Conservation (phyloP, 495 filamentous ascomycete genomes). For the Friedmanniomyces simplex region DNA sequence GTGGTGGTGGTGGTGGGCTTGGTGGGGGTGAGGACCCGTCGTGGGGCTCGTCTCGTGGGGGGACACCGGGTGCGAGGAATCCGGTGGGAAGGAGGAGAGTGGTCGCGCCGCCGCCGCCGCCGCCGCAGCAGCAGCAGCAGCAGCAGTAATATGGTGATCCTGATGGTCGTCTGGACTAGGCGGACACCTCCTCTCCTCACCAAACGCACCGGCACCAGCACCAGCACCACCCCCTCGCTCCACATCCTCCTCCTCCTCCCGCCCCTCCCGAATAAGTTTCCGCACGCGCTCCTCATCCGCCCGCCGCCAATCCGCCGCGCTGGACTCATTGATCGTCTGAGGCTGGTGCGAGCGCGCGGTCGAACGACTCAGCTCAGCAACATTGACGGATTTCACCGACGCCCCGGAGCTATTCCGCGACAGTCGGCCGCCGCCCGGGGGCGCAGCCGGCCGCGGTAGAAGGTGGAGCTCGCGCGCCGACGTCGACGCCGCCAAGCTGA, state of each 20-base stretch:
- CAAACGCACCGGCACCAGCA: too few relatives aligned
- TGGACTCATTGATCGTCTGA: constrained; percentile 14
- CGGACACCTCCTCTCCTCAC: constrained; percentile 27
- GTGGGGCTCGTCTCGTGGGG: constrained; percentile 24
- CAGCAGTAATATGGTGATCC: too few relatives aligned
- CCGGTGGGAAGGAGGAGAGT: neutral
- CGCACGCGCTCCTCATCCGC: constrained; percentile 30
- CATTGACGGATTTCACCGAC: constrained; percentile 9
- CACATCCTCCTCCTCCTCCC: constrained; percentile 3
- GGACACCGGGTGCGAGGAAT: constrained; percentile 13
- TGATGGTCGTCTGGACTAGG: constrained; percentile 35
- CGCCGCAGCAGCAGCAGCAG: too few relatives aligned
- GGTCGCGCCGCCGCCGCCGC: neutral
- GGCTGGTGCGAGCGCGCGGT: neutral
- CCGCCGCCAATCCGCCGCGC: constrained; percentile 26
- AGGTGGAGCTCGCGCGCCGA: constrained; percentile 12
- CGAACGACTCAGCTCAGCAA: neutral
- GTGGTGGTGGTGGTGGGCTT: too few relatives aligned
- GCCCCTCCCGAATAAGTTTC: constrained; percentile 10
- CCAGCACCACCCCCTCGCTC: too few relatives aligned
- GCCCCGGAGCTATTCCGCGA: constrained; percentile 13
- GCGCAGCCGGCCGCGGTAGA: neutral
- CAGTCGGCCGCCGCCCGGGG: constrained; percentile 1
- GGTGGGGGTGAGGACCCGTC: too few relatives aligned
- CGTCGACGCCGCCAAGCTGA: too few relatives aligned